These are phyloP conservation scores for Multifurca ochricompacta DNA, from an alignment of 768 basidiomycete species.

Conservation along the genomic window DNA sequence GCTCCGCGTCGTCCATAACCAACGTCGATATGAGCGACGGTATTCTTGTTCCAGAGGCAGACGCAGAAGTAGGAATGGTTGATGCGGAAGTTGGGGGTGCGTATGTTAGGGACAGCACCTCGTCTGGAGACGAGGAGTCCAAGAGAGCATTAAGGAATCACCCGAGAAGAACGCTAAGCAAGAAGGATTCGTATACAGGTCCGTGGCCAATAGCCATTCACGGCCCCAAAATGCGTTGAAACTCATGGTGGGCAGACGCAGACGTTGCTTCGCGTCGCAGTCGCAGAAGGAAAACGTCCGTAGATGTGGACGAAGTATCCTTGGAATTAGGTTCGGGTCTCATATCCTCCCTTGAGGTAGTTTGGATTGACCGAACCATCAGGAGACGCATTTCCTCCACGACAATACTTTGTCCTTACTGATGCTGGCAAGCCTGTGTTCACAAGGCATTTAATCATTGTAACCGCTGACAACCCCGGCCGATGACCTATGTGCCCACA, in stretches of 20 bases:
- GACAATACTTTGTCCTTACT: conserved; percentile 89
- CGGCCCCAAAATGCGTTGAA: not conserved
- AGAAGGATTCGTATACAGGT: conserved; percentile 45
- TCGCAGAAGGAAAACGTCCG: conserved; percentile 14
- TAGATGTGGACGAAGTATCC: conserved; percentile 20
- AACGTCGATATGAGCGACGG: conserved; percentile 60
- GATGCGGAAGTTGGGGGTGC: conserved; percentile 48
- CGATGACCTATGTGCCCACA: conserved; percentile 22
- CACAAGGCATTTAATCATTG: conserved; percentile 49
- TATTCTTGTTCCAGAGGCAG: conserved; percentile 63
- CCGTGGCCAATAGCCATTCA: conserved; percentile 16
- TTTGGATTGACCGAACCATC: not conserved
- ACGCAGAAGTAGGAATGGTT: conserved; percentile 49
- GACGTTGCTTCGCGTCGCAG: conserved; percentile 17
- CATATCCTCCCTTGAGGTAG: not conserved
- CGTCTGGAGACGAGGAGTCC: conserved; percentile 44
- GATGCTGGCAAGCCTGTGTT: conserved; percentile 99
- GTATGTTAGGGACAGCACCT: conserved; percentile 36
- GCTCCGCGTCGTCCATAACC: conserved; percentile 60
- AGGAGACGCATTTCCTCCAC: conserved; percentile 35
- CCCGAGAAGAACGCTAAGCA: conserved; percentile 55
- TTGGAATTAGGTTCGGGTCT: conserved; percentile 2
- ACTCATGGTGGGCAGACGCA: not conserved
- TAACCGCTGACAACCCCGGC: not conserved
- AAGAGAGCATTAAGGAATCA: conserved; percentile 65